phyloP scores from a whole-genome alignment of 495 filamentous ascomycete species.

The Aspergillus biplanus region DNA sequence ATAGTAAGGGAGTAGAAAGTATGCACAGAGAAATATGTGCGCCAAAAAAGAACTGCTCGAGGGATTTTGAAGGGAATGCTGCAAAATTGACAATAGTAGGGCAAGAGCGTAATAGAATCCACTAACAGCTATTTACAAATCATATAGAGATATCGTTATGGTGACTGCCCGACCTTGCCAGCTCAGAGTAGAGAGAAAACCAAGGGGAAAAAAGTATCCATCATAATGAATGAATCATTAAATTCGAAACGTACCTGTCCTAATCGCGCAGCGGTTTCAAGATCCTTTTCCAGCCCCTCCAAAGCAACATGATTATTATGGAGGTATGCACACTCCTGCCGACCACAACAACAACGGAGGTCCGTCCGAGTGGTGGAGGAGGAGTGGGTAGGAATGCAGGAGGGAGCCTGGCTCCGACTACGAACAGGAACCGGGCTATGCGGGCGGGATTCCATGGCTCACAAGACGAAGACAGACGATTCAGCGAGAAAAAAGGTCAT shows the following conservation, averaged over 20 bases:
- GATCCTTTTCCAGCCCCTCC: conserved; percentile 81
- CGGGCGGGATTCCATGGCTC: conserved; percentile 39
- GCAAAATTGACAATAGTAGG: conserved; percentile 16
- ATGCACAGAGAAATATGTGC: conserved; percentile 19
- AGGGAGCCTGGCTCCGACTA: conserved; percentile 11
- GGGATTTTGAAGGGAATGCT: conserved; percentile 5
- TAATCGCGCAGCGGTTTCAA: conserved; percentile 79
- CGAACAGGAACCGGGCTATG: conserved; percentile 32
- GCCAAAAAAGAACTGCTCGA: background rate
- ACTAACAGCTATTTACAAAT: background rate
- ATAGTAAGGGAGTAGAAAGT: conserved; percentile 9
- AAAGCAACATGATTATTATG: conserved; percentile 78
- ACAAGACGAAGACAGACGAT: background rate
- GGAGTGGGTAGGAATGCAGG: conserved; percentile 48
- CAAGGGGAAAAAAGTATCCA: background rate
- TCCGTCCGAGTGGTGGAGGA: conserved; percentile 30
- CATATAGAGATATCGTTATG: conserved; percentile 3
- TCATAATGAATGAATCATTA: conserved; percentile 6
- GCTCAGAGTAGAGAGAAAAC: conserved; percentile 1
- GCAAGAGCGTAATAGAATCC: background rate
- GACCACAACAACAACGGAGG: conserved; percentile 81
- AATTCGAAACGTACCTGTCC: conserved; percentile 72
- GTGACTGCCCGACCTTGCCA: conserved; percentile 18
- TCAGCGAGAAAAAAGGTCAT: no score
- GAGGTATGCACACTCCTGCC: conserved; percentile 75